Evolutionary conservation across 768 basidiomycete genomes (phyloP).

Genomic region (Pleurotus tuber-regium): DNA sequence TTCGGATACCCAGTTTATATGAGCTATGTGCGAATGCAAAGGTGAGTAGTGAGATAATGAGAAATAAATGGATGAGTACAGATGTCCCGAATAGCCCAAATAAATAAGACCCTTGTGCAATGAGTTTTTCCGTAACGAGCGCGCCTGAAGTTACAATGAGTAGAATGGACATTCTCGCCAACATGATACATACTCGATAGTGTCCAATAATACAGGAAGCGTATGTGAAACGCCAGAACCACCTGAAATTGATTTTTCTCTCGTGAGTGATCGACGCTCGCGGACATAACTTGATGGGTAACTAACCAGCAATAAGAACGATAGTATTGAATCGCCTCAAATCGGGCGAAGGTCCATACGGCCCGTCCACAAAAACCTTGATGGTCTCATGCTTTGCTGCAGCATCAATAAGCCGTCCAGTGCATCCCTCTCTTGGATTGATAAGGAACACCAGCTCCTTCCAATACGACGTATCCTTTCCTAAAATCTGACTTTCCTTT

Average conservation of each 20-base stretch:
- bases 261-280: background rate
- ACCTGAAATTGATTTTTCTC: background rate
- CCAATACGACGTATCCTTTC: background rate
- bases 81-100: conserved; percentile 43
- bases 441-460: conserved; percentile 9
- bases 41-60: background rate
- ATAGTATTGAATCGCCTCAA: conserved; percentile 3
- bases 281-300: background rate
- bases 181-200: conserved; percentile 33
- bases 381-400: background rate
- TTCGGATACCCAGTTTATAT: conserved; percentile 45
- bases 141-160: conserved; percentile 18
- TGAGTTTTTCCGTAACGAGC: conserved; percentile 20
- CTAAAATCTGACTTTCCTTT: background rate
- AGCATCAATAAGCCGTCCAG: background rate
- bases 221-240: conserved; percentile 51
- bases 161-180: background rate
- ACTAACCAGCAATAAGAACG: conserved; percentile 6
- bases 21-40: conserved; percentile 23
- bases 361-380: conserved; percentile 5
- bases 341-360: background rate
- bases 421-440: background rate
- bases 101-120: conserved; percentile 35
- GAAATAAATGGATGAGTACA: too few relatives aligned
- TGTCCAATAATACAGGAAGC: conserved; percentile 40